These are phyloP conservation scores for Fusarium algeriense DNA, from an alignment of 2,329 filamentous ascomycete species.

Conservation along the genomic window DNA sequence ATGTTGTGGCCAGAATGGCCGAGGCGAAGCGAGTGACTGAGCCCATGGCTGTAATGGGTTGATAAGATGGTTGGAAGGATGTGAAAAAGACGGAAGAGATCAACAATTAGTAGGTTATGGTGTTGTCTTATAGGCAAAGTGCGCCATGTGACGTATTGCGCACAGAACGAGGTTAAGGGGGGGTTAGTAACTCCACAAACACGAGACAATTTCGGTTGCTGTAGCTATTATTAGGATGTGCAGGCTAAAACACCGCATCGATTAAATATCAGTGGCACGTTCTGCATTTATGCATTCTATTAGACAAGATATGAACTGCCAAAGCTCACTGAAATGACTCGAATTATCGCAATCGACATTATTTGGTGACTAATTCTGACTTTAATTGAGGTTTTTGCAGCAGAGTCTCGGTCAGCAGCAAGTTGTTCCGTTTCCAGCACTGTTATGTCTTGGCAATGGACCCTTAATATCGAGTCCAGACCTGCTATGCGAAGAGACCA, in stretches of 20 bases:
- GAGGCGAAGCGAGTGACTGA: slow-evolving; percentile 1
- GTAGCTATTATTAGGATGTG: not conserved
- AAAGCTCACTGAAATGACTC: not conserved
- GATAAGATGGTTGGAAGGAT: not conserved
- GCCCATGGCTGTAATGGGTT: not conserved
- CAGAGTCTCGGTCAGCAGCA: no score
- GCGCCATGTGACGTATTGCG: not conserved
- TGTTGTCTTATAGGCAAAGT: not conserved
- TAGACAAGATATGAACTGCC: not conserved
- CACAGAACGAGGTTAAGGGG: slow-evolving; percentile 1
- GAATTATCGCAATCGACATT: not conserved
- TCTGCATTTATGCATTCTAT: accelerated
- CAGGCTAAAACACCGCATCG: not conserved
- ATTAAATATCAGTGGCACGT: not conserved
- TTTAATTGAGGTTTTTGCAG: no score
- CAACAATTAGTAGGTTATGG: not conserved
- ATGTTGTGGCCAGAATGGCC: slow-evolving; percentile 17
- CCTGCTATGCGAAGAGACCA: accelerated
- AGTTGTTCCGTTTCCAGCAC: no score
- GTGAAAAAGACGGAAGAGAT: not conserved
- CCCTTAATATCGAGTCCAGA: not conserved
- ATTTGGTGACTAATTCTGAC: no score
- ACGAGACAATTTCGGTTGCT: slow-evolving; percentile 21
- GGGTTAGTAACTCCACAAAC: slow-evolving; percentile 3
- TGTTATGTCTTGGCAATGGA: not conserved